Percentiles rank a stretch among this genome's conserved stretches.
phyloP scores from a whole-genome alignment of 768 basidiomycete genomes.

The Daedaleopsis nitida region DNA sequence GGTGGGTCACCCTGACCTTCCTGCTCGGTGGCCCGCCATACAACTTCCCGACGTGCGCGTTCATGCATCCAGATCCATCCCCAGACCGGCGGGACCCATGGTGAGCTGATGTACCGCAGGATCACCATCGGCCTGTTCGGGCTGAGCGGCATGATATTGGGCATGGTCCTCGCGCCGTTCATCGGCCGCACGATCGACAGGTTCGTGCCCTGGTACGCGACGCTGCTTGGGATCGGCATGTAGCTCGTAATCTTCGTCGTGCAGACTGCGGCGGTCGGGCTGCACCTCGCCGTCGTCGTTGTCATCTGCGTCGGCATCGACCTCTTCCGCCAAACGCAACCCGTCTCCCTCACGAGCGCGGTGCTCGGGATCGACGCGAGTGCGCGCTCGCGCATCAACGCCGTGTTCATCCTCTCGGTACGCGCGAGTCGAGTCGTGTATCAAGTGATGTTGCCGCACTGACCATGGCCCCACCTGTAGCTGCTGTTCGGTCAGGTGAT shows the following conservation, averaged over 20 bases:
- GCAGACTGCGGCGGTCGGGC: slow-evolving; percentile 69
- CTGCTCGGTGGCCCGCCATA: slow-evolving; percentile 77
- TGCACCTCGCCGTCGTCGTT: slow-evolving; percentile 69
- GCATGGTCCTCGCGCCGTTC: slow-evolving; percentile 67
- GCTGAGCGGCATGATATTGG: slow-evolving; percentile 50
- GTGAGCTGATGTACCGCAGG: too few relatives aligned
- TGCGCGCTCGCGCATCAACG: slow-evolving; percentile 63
- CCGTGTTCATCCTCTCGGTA: slow-evolving; percentile 71
- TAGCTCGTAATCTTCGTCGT: slow-evolving; percentile 57
- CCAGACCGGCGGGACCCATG: too few relatives aligned
- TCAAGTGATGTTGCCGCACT: too few relatives aligned
- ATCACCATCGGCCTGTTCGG: slow-evolving; percentile 51
- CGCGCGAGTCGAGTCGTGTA: too few relatives aligned
- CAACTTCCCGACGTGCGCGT: slow-evolving; percentile 64
- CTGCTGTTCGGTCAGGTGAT: slow-evolving; percentile 81
- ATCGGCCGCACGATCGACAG: slow-evolving; percentile 69
- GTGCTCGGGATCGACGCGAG: slow-evolving; percentile 36
- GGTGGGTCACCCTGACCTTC: slow-evolving; percentile 70
- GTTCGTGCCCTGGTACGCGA: slow-evolving; percentile 77
- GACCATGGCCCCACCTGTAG: slow-evolving; percentile 15
- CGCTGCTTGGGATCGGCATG: slow-evolving; percentile 52
- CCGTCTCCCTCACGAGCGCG: slow-evolving; percentile 63
- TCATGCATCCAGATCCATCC: too few relatives aligned
- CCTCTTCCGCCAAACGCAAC: slow-evolving; percentile 67
- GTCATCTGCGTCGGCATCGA: slow-evolving; percentile 71